Evolutionary conservation across 805 yeast genomes (phyloP).

Genomic region (Kodamaea kakaduensis): DNA sequence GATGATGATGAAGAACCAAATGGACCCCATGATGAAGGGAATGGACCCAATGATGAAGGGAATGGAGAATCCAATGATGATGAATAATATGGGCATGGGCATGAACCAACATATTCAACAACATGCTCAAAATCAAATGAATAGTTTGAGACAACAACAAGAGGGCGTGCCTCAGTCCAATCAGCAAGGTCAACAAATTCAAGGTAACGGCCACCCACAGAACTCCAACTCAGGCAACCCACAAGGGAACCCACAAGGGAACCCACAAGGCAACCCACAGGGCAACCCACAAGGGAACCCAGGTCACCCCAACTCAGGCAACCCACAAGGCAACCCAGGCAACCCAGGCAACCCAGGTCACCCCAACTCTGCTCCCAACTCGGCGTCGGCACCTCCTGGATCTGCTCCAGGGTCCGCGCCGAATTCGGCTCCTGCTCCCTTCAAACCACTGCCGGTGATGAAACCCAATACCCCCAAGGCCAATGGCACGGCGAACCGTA

Average conservation of each 20-base stretch:
- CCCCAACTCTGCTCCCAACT: too few species aligned
- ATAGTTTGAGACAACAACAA: slow-evolving; percentile 44
- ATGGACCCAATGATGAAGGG: too few species aligned
- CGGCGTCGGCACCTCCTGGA: background rate
- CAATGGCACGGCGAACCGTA: slow-evolving; percentile 18
- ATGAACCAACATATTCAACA: slow-evolving; percentile 31
- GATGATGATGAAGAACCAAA: slow-evolving; percentile 4
- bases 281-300: slow-evolving; percentile 16
- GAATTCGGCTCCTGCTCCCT: too few species aligned
- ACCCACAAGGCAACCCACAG: slow-evolving; percentile 14
- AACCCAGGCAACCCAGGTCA: too few species aligned
- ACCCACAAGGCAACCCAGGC: too few species aligned
- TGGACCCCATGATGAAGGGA: too few species aligned
- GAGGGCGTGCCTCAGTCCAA: too few species aligned
- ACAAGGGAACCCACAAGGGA: slow-evolving; percentile 20
- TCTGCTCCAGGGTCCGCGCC: background rate
- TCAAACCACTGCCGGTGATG: slow-evolving; percentile 2
- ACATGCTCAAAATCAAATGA: slow-evolving; percentile 50
- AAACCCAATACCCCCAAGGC: slow-evolving; percentile 2
- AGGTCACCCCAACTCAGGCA: too few species aligned
- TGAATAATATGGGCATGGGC: slow-evolving; percentile 21
- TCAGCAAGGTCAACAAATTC: slow-evolving; percentile 12
- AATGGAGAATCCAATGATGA: slow-evolving; percentile 17
- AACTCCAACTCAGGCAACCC: too few species aligned
- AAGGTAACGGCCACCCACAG: too few species aligned